A percentile compares a stretch with the other conserved stretches of the same genome.
Conservation (phyloP, 805 yeast genomes). For the Candida oleophila region DNA sequence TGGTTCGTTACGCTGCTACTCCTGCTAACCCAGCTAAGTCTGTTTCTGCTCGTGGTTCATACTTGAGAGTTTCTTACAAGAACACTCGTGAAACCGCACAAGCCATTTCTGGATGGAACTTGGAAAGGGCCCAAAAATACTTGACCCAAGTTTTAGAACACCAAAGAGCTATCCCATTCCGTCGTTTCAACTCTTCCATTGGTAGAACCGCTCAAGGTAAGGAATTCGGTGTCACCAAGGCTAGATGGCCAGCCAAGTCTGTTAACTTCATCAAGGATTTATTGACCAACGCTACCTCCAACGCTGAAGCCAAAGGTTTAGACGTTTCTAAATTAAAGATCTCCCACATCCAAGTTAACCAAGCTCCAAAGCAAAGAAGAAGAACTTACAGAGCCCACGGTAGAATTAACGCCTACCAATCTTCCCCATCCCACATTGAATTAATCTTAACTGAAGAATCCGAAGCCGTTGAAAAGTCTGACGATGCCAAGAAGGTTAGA, state of each 20-base stretch:
- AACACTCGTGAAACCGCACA: slow-evolving; percentile 99
- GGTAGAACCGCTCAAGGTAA: slow-evolving; percentile 99
- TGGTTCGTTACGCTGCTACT: slow-evolving; percentile 99
- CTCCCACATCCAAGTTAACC: slow-evolving; percentile 99
- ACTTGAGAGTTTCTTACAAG: slow-evolving; percentile 99
- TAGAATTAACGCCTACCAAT: slow-evolving; percentile 99
- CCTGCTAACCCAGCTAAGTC: slow-evolving; percentile 99
- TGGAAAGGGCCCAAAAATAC: slow-evolving; percentile 93
- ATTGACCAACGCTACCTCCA: slow-evolving; percentile 96
- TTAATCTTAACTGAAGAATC: slow-evolving; percentile 92
- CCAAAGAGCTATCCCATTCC: slow-evolving; percentile 99
- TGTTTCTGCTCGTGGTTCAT: slow-evolving; percentile 99
- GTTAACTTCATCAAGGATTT: slow-evolving; percentile 94
- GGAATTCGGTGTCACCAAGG: slow-evolving; percentile 99
- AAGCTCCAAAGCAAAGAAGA: slow-evolving; percentile 99
- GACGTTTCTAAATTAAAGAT: slow-evolving; percentile 91
- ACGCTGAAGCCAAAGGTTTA: slow-evolving; percentile 98
- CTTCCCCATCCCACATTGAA: slow-evolving; percentile 99
- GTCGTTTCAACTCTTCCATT: slow-evolving; percentile 93
- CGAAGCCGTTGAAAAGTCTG: slow-evolving; percentile 91
- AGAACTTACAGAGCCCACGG: slow-evolving; percentile 99
- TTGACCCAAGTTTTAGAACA: slow-evolving; percentile 95
- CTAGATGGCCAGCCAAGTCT: slow-evolving; percentile 99
- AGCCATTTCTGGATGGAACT: slow-evolving; percentile 98
- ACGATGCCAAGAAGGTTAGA: slow-evolving; percentile 64